A percentile compares a stretch with the other conserved stretches of the same genome.
These are phyloP conservation scores for Blastocrithidia nonstop DNA, from an alignment of 208 protist genomes.

Conservation along the genomic window DNA sequence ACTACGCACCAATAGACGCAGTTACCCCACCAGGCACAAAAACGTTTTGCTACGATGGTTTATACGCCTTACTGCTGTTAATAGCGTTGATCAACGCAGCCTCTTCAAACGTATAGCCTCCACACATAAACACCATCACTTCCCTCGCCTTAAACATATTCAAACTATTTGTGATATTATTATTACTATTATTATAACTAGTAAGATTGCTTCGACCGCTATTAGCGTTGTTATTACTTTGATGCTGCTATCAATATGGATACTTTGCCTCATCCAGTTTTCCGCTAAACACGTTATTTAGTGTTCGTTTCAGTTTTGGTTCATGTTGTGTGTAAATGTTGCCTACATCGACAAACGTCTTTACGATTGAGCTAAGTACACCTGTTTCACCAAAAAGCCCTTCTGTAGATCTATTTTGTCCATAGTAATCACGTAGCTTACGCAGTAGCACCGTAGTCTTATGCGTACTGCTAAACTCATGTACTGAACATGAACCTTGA, in stretches of 20 bases:
- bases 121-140: constrained; percentile 72
- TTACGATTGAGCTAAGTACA: constrained; percentile 71
- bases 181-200: too few species aligned
- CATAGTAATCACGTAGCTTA: constrained; percentile 56
- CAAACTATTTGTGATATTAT: too few species aligned
- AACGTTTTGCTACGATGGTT: constrained; percentile 14
- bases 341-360: constrained; percentile 73
- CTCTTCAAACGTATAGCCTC: constrained; percentile 72
- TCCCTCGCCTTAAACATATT: constrained; percentile 45
- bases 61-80: constrained; percentile 47
- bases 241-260: constrained; percentile 32
- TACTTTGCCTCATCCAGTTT: constrained; percentile 24
- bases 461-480: constrained; percentile 16
- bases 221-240: constrained; percentile 1
- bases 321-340: constrained; percentile 97
- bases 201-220: constrained; percentile 9
- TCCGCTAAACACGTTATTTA: constrained; percentile 62
- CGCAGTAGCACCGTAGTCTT: constrained; percentile 22
- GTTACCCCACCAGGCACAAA: constrained; percentile 17
- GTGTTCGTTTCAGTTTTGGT: constrained; percentile 73
- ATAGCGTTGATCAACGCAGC: constrained; percentile 58
- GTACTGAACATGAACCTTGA: too few species aligned
- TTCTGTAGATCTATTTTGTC: constrained; percentile 31
- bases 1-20: constrained; percentile 34
- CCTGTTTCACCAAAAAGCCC: constrained; percentile 79